Base-by-base conservation (phyloP, 1,284 basidiomycete species). In the Erythrobasidium hasegawianum region DNA sequence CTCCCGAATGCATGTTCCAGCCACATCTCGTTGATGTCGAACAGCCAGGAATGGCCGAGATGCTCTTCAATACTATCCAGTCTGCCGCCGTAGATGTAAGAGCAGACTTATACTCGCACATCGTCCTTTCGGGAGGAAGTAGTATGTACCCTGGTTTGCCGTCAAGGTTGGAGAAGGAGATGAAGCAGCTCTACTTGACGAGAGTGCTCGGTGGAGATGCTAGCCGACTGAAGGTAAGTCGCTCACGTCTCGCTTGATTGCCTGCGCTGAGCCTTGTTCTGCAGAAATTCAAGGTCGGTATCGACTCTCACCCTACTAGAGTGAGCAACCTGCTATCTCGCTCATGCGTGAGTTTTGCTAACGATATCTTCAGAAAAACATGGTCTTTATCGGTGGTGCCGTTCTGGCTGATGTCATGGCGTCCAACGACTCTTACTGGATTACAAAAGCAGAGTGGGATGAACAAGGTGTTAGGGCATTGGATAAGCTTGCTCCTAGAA, bases 1-100 rank as follows among this genome's bases (percentile, higher is more conserved):
- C 95, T n/a, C 96, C 96, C 11, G 96, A 98, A 79, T 98, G 96
- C 81, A 93, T 98, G 90, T 98, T 99, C 87, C 94, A 99, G 79
- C 96, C 96, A 24, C 91, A 97, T 78, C 83, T 99, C 8, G 92
- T 98, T 59, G 96, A 98, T 72, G 83, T 98, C 66, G 96, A 98
- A 77, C 94, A 97, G 76, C 90, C 92, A 1, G 96, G 96, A 61
- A 87, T 97, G 62, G 95, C 94, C 79, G 89, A 89, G 88, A 68
- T 62, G 81, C 45, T 50, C 54, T 61, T 58, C 54, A 47, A 92
- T 77, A 96, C 94, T 0, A 95, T 98, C 72, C 95, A 98, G 79
- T 79, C 81, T 29, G 93, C 95, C 1, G 89, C 95, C 0, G 85
- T 97, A 45, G 96, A 98, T 76, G 82, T 89, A 49, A 89, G 95